These are phyloP conservation scores for Candida endomychidarum DNA, from an alignment of 805 yeast species.

Conservation along the genomic window DNA sequence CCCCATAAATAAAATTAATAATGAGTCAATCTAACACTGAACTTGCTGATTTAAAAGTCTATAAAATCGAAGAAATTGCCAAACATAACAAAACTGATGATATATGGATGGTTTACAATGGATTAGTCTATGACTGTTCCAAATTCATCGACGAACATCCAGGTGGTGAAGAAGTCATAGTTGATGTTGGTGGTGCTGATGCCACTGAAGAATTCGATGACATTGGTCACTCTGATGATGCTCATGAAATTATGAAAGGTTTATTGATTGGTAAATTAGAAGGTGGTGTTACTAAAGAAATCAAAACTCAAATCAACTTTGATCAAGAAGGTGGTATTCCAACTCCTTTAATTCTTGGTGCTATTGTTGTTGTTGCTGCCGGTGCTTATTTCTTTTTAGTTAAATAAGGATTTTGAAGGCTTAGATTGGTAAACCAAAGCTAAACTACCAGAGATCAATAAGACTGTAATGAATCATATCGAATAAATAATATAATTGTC, in stretches of 20 bases:
- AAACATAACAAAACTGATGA: slow-evolving; percentile 40
- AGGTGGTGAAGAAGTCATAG: slow-evolving; percentile 48
- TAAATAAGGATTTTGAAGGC: too few relatives aligned
- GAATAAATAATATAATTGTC: too few relatives aligned
- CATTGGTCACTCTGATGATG: slow-evolving; percentile 97
- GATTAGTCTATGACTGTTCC: slow-evolving; percentile 42
- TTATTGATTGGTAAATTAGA: slow-evolving; percentile 79
- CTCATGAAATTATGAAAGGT: slow-evolving; percentile 69
- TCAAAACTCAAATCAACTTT: slow-evolving; percentile 23
- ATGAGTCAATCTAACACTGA: slow-evolving; percentile 7
- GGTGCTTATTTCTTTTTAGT: slow-evolving; percentile 42
- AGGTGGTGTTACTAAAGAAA: slow-evolving; percentile 47
- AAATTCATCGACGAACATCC: slow-evolving; percentile 48
- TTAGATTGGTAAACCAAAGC: too few relatives aligned
- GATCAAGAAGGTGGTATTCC: slow-evolving; percentile 19
- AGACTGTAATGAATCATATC: not conserved
- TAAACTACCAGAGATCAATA: too few relatives aligned
- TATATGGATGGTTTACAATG: slow-evolving; percentile 46
- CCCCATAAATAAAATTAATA: not conserved
- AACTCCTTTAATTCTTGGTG: slow-evolving; percentile 32
- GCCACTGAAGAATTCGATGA: slow-evolving; percentile 56
- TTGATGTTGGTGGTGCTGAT: slow-evolving; percentile 44
- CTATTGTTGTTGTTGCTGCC: slow-evolving; percentile 36
- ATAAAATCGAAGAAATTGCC: slow-evolving; percentile 53
- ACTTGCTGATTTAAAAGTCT: slow-evolving; percentile 34